Base-by-base conservation (phyloP, 257 asterid species). In the Linaria vulgaris region DNA sequence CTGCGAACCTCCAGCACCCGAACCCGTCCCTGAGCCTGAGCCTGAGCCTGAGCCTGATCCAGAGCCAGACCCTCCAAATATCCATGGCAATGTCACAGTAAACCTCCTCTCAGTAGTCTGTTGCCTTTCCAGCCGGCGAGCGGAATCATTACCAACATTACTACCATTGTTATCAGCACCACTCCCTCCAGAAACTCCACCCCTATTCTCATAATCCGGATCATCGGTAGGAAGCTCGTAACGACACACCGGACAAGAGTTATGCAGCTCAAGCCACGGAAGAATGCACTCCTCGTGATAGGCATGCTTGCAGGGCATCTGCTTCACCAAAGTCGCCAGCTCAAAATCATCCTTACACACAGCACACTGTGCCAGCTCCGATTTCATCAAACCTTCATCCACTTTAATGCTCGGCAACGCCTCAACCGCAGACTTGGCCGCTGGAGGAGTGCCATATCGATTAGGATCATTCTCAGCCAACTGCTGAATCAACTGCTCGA, bases 231-330 rank as follows among this genome's bases (percentile, higher is more conserved):
- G 95, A 68, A 89, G 76, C 85, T 89, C 95, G 20, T 76, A 68
- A 9, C 96, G 82, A 74, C 96, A 86, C 64, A 89, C 88, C 0
- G 96, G 96, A 73, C 95, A 89, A 1, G 94, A 82, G 56, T 87
- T 89, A 66, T 87, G 95, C 86, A 87, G 39, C 79, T 85, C 89
- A 56, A 89, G 79, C 97, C 97, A 89, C 0, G 94, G 95, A 10
- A 84, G 23, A 48, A 89, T 86, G 65, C 97, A 89, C 5, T 85
- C 94, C 9, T 73, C 63, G 21, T 89, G 97, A 73, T 86, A 89
- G 15, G 72, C 83, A 71, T 89, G 97, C 69, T 83, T 85, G 70
- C 97, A 89, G 3, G 95, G 95, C 86, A 89, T 82, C 85, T 84
- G 85, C 72, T 84, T 89, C 34, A 79, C 95, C 51, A 63, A 66